Evolutionary conservation across 441 rosid species (phyloP).

Genomic region (Adansonia gregorii): DNA sequence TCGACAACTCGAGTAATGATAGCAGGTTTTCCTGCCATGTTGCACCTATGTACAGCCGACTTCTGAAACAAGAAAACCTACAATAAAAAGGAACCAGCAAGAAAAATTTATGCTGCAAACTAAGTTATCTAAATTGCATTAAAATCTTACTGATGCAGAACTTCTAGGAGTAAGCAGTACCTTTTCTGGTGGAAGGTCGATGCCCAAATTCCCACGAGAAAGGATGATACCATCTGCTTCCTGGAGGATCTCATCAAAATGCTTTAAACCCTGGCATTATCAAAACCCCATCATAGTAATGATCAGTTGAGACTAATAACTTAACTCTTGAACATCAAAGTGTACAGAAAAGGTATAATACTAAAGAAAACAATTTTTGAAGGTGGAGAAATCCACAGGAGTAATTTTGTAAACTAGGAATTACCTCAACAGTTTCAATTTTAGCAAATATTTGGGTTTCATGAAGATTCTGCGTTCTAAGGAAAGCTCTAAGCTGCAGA

Average conservation of each 20-base stretch:
- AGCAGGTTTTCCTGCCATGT: conserved; percentile 57
- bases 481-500: conserved; percentile 9
- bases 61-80: conserved; percentile 96
- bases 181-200: conserved; percentile 98
- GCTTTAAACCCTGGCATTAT: conserved; percentile 61
- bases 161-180: conserved; percentile 25
- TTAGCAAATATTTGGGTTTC: conserved; percentile 95
- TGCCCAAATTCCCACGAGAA: conserved; percentile 97
- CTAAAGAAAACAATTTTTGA: neutral
- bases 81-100: conserved; percentile 18
- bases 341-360: conserved; percentile 10
- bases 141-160: neutral
- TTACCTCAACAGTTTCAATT: conserved; percentile 89
- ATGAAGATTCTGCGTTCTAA: conserved; percentile 39
- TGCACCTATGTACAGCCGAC: conserved; percentile 96
- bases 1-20: conserved; percentile 98
- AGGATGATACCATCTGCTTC: conserved; percentile 98
- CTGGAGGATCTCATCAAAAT: conserved; percentile 39
- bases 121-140: neutral
- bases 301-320: neutral
- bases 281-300: neutral
- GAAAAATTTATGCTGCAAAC: neutral
- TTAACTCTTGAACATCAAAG: neutral
- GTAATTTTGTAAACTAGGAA: neutral
- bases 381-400: neutral